These are phyloP conservation scores for Hanseniaspora hatyaiensis DNA, from an alignment of 805 yeast genomes.

Conservation along the genomic window DNA sequence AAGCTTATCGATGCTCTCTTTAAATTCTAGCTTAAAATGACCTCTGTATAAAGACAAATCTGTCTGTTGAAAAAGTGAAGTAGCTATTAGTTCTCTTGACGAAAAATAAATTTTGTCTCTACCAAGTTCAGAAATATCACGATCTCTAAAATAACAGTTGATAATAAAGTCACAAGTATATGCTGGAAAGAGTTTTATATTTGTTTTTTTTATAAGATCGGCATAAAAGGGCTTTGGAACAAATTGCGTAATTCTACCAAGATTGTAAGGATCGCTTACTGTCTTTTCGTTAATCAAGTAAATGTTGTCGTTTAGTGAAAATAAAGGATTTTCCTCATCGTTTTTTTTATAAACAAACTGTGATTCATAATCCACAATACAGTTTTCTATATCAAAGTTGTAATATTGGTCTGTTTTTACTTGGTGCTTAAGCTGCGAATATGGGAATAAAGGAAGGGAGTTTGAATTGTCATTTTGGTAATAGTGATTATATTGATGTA, in stretches of 20 bases:
- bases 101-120: constrained; percentile 33
- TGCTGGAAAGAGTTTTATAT: constrained; percentile 34
- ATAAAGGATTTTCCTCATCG: constrained; percentile 4
- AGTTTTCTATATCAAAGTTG: constrained; percentile 1
- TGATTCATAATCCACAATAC: constrained; percentile 1
- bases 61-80: neutral
- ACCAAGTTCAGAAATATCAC: constrained; percentile 49
- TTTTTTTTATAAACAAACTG: constrained; percentile 2
- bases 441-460: neutral
- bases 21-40: neutral
- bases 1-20: constrained; percentile 24
- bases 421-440: no score
- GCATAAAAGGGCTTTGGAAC: constrained; percentile 27
- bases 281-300: constrained; percentile 76
- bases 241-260: constrained; percentile 75
- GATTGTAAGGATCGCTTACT: constrained; percentile 85
- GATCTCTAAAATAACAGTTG: constrained; percentile 85
- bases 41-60: constrained; percentile 7
- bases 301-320: constrained; percentile 43
- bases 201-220: constrained; percentile 18
- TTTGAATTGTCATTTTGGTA: neutral
- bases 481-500: neutral
- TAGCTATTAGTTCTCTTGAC: constrained; percentile 8
- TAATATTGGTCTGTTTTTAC: no score
- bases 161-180: constrained; percentile 50